These are phyloP conservation scores for Nicotiana tomentosiformis DNA, from an alignment of 257 asterid genomes.

Conservation along the genomic window DNA sequence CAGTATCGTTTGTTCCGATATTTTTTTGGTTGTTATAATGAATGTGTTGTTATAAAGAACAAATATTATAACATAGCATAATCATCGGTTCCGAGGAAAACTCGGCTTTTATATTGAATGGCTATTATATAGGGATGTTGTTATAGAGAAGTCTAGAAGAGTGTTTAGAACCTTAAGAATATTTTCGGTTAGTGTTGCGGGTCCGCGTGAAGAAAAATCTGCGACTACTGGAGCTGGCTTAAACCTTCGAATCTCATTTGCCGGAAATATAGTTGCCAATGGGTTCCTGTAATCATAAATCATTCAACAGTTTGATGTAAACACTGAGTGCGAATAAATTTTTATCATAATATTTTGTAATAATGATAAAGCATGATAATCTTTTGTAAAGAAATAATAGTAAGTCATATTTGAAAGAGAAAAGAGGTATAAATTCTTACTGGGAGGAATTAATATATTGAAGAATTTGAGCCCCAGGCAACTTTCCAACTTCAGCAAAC, in stretches of 20 bases:
- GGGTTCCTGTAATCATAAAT: conserved; percentile 35
- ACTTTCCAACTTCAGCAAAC: conserved; percentile 42
- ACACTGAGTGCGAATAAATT: not conserved
- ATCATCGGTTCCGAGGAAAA: no score
- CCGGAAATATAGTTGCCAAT: conserved; percentile 48
- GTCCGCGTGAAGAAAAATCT: conserved; percentile 70
- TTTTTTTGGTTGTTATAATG: no score
- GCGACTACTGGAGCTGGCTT: conserved; percentile 73
- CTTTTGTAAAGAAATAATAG: not conserved
- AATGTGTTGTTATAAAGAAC: no score
- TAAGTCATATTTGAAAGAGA: not conserved
- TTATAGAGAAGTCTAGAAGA: no score
- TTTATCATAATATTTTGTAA: not conserved
- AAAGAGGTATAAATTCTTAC: conserved; percentile 19
- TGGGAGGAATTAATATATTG: conserved; percentile 53
- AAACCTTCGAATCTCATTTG: conserved; percentile 26
- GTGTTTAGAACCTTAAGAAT: conserved; percentile 51
- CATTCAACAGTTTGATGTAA: not conserved
- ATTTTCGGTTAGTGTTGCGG: conserved; percentile 47
- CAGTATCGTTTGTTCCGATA: no score
- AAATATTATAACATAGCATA: no score
- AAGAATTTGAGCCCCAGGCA: conserved; percentile 37
- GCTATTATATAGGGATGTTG: no score
- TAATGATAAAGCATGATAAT: not conserved
- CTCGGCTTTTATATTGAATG: no score